phyloP scores from a whole-genome alignment of 2,329 filamentous ascomycete species.

The Trichoderma koningii region DNA sequence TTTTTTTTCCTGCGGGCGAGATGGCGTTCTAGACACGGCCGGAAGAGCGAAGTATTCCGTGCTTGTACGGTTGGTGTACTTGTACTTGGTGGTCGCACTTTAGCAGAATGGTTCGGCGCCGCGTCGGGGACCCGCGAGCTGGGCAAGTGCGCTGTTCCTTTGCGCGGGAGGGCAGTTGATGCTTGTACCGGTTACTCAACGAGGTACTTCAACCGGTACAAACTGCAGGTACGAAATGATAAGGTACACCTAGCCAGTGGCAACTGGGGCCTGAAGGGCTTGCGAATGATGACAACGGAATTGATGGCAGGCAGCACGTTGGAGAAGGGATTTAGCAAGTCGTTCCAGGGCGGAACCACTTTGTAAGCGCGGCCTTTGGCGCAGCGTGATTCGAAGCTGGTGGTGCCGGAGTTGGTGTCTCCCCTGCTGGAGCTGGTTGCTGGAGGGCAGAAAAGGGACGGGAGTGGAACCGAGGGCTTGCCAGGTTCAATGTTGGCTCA shows the following conservation, averaged over 20 bases:
- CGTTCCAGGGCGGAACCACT: constrained; percentile 13
- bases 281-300: background rate
- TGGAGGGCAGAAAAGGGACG: too few species aligned
- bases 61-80: too few species aligned
- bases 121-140: constrained; percentile 20
- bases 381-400: constrained; percentile 23
- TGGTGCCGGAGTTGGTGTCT: background rate
- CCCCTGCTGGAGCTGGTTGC: background rate
- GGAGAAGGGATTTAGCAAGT: background rate
- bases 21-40: constrained; percentile 25
- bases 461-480: constrained; percentile 27
- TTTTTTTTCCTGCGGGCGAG: constrained; percentile 19
- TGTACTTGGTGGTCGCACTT: too few species aligned
- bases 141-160: background rate
- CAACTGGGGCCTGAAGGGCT: background rate
- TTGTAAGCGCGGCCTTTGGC: constrained; percentile 21
- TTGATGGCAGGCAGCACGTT: background rate
- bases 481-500: constrained; percentile 21
- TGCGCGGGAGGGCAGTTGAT: too few species aligned
- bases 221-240: background rate
- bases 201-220: background rate
- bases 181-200: too few species aligned
- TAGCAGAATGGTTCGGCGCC: constrained; percentile 12
- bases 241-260: constrained; percentile 1
- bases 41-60: constrained; percentile 17